Evolutionary conservation across 23 red algal species (phyloP).

Genomic region (Gracilaria domingensis): DNA sequence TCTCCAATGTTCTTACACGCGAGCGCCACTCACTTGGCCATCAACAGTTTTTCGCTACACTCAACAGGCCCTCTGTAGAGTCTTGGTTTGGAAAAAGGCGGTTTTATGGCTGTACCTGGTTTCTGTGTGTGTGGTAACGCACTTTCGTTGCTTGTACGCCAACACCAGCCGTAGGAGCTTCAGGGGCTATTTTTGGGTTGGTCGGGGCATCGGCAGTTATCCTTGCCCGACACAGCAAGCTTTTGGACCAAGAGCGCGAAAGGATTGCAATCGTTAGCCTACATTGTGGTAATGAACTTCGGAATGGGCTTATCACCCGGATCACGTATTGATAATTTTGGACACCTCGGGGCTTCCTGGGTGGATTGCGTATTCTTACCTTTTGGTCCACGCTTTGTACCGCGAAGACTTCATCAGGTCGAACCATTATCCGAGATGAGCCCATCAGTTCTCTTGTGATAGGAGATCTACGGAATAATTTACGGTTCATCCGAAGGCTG

Average conservation of each 20-base stretch:
- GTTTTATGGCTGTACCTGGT: constrained; percentile 81
- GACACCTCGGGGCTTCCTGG: constrained; percentile 95
- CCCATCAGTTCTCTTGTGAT: constrained; percentile 48
- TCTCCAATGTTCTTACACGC: constrained; percentile 97
- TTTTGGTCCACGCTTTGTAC: constrained; percentile 68
- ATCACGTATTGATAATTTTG: constrained; percentile 93
- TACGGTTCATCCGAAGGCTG: constrained; percentile 14
- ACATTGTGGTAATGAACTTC: constrained; percentile 87
- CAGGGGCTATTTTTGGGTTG: constrained; percentile 95
- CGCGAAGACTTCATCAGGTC: constrained; percentile 32
- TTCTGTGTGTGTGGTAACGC: constrained; percentile 76
- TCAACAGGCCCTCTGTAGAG: constrained; percentile 90
- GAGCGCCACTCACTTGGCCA: constrained; percentile 71
- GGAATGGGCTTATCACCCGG: constrained; percentile 76
- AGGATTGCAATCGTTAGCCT: constrained; percentile 67
- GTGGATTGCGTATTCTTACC: constrained; percentile 68
- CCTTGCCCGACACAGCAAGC: constrained; percentile 56
- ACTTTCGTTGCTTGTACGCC: constrained; percentile 74
- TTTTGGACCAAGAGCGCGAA: constrained; percentile 59
- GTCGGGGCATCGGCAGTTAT: constrained; percentile 85
- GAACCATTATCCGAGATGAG: constrained; percentile 34
- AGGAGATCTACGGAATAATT: constrained; percentile 28
- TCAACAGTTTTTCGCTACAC: constrained; percentile 82
- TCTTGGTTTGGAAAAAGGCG: constrained; percentile 83
- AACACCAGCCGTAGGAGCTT: constrained; percentile 88